Base-by-base conservation (phyloP, 192 early-diverging fungal genomes). In the Mortierella claussenii region DNA sequence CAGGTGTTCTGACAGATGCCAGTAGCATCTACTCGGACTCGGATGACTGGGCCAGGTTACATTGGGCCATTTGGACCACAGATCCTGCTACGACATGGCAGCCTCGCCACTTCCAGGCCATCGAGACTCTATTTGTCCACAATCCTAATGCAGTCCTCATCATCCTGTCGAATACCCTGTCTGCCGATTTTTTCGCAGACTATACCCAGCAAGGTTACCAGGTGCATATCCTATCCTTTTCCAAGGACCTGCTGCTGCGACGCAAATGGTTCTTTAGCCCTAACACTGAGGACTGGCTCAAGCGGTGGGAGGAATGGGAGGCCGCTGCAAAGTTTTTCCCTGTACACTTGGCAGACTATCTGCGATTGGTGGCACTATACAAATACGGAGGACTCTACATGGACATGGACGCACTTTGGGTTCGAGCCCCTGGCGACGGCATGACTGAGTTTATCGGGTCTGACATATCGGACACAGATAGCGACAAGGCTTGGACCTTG, bases 381-480 rank as follows among this genome's bases (percentile, higher is more conserved):
- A 86, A 86, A 30, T 88, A 88, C 43, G 86, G 86, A 50, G 86
- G 86, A 12, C 84, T 82, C 11, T 88, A 86, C 70, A 88, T 88
- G 86, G 86, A 88, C 55, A 88, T 88, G 83, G 86, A 88, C 44
- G 83, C 85, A 30, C 70, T 88, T 17, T 88, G 84, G 86, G 67
- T 85, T 7, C 81, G 85, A n/a, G 55, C 76, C 0, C 86, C 86
- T 15, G 82, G 83, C 0, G 81, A 86, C 36, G 57, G 64, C 5
- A 69, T 79, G 6, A 70, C 82, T 7, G 83, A 88, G 67, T 88
- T 85, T 42, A 86, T 88, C 70, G 86, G 86, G 20, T 79, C 86
- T 0, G 86, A 88, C 57, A 68, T 73, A 24, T 84, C 86, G 0
- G 84, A 78, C 30, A 55, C 79, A 4, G 40, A 68, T 13, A 50